Percentiles rank a stretch among this genome's conserved stretches.
These are phyloP conservation scores for Parmales sp. DNA, from an alignment of 108 stramenopile genomes.

Conservation along the genomic window DNA sequence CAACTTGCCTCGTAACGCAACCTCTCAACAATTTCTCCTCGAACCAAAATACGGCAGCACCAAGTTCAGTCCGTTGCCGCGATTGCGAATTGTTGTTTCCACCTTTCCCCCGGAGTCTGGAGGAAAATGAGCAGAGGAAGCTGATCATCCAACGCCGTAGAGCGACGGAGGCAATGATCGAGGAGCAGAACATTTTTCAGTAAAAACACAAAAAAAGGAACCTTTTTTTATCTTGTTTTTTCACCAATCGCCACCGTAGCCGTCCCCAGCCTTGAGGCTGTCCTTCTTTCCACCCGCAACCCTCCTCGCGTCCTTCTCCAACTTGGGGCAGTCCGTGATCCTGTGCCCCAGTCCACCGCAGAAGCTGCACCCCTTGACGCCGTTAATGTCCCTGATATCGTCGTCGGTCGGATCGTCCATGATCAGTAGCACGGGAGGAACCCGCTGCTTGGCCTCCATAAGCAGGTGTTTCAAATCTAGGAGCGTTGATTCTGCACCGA, in stretches of 20 bases:
- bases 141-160: no score
- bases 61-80: background rate
- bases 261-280: constrained; percentile 70
- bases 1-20: no score
- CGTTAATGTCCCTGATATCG: constrained; percentile 33
- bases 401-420: constrained; percentile 93
- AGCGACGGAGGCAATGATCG: no score
- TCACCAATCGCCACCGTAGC: constrained; percentile 75
- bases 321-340: constrained; percentile 96
- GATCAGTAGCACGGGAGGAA: constrained; percentile 93
- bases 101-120: background rate
- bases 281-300: constrained; percentile 78
- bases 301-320: constrained; percentile 92
- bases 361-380: constrained; percentile 86
- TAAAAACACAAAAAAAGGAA: background rate
- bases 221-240: background rate
- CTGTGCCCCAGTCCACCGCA: constrained; percentile 98
- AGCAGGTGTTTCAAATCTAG: constrained; percentile 95
- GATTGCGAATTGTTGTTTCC: background rate
- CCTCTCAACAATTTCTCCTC: no score
- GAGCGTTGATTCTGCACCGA: constrained; percentile 81
- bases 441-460: constrained; percentile 92
- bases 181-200: no score
- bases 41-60: no score
- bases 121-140: background rate